Evolutionary conservation across 2,329 filamentous ascomycete genomes (phyloP).

Genomic region (Fusarium sulawesiense): DNA sequence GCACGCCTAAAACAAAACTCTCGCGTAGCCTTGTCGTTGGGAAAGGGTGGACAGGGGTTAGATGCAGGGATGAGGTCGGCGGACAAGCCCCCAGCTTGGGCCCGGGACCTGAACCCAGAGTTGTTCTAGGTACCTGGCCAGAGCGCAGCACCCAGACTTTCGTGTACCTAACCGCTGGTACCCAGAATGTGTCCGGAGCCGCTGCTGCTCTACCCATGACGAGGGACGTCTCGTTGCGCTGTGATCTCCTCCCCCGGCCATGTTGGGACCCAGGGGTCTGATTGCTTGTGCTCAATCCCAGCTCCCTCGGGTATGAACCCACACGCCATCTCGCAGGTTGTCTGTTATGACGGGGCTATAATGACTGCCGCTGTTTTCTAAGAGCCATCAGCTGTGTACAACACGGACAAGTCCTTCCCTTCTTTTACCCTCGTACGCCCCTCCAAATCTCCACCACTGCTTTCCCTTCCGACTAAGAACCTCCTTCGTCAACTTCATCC

Average conservation of each 20-base stretch:
- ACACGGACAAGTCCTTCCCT: constrained; percentile 48
- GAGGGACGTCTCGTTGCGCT: constrained; percentile 35
- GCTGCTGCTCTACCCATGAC: constrained; percentile 32
- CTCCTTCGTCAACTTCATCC: constrained; percentile 52
- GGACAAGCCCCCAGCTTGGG: constrained; percentile 34
- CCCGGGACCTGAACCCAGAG: constrained; percentile 39
- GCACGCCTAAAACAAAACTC: constrained; percentile 41
- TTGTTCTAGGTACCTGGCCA: constrained; percentile 44
- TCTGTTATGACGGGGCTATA: constrained; percentile 45
- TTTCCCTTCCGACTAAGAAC: constrained; percentile 46
- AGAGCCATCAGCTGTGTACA: constrained; percentile 33
- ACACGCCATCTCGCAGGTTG: constrained; percentile 48
- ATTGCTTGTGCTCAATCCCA: constrained; percentile 45
- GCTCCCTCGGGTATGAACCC: constrained; percentile 46
- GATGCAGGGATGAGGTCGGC: constrained; percentile 38
- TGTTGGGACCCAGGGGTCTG: constrained; percentile 44
- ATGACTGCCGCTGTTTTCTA: constrained; percentile 44
- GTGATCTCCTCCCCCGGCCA: constrained; percentile 41
- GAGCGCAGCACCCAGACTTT: constrained; percentile 20
- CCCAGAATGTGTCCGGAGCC: constrained; percentile 19
- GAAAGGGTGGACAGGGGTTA: constrained; percentile 36
- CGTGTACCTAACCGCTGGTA: constrained; percentile 27
- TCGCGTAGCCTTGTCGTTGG: constrained; percentile 45
- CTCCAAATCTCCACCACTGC: constrained; percentile 44
- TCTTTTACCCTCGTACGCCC: constrained; percentile 53